Conservation (phyloP, 163 green algal species). For the Chlamydomonas reinhardtii region DNA sequence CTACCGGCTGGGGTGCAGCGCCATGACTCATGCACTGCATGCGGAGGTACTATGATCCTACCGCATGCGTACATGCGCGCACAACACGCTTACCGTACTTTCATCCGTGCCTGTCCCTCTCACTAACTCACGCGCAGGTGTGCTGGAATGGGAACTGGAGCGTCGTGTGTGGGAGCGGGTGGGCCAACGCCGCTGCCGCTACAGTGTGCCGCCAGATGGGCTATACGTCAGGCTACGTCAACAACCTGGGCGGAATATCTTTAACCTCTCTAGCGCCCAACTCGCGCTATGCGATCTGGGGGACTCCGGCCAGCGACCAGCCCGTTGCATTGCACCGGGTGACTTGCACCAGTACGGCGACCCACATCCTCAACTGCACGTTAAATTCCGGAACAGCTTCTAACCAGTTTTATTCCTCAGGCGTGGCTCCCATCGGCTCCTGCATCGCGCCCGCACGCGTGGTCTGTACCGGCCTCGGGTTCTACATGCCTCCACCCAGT, state of each 20-base stretch:
- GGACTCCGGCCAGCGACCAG: not conserved
- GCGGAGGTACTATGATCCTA: too few species aligned
- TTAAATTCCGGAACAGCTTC: not conserved
- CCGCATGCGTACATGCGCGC: too few species aligned
- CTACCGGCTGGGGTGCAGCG: not conserved
- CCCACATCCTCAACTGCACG: not conserved
- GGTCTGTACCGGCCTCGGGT: not conserved
- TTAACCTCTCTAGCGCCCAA: not conserved
- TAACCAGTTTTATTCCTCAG: not conserved
- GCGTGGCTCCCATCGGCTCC: not conserved
- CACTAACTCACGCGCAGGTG: not conserved
- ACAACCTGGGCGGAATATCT: not conserved
- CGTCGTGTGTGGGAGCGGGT: not conserved
- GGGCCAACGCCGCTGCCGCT: not conserved
- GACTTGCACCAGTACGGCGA: not conserved
- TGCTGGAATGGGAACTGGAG: constrained; percentile 28
- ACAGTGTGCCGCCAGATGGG: constrained; percentile 11
- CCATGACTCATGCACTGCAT: too few species aligned
- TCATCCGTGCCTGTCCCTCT: too few species aligned
- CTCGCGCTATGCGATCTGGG: not conserved
- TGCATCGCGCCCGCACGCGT: not conserved
- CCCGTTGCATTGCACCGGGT: not conserved
- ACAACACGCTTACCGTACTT: too few species aligned
- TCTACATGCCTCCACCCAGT: not conserved
- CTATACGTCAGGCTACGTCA: constrained; percentile 25